Conservation (phyloP, 2,329 filamentous ascomycete species). For the Chaetomiaceae sp. region DNA sequence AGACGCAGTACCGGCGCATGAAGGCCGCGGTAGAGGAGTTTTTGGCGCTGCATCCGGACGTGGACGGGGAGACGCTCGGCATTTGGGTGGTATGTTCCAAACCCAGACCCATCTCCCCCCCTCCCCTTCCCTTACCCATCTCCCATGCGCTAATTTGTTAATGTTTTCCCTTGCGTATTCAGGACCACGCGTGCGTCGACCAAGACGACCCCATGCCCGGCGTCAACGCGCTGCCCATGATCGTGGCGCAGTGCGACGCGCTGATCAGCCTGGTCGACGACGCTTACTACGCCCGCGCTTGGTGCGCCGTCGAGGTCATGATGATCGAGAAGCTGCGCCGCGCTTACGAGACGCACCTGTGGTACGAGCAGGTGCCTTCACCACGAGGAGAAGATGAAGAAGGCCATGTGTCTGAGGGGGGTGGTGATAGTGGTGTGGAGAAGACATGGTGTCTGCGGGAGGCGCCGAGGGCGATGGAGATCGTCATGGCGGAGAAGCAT, state of each 20-base stretch:
- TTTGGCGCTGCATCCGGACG: slow-evolving; percentile 21
- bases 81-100: slow-evolving; percentile 28
- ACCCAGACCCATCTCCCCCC: too few relatives aligned
- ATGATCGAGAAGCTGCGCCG: slow-evolving; percentile 29
- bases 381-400: neutral
- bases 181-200: slow-evolving; percentile 36
- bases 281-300: slow-evolving; percentile 32
- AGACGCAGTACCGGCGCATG: slow-evolving; percentile 31
- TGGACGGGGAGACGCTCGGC: slow-evolving; percentile 22
- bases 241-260: slow-evolving; percentile 35
- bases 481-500: slow-evolving; percentile 7
- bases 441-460: slow-evolving; percentile 3
- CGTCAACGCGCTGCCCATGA: slow-evolving; percentile 31
- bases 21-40: slow-evolving; percentile 26
- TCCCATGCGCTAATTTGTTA: neutral
- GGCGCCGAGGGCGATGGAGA: slow-evolving; percentile 3
- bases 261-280: slow-evolving; percentile 35
- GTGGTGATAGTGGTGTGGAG: neutral
- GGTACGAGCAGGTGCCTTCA: slow-evolving; percentile 24
- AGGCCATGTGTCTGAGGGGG: neutral
- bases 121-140: neutral
- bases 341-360: slow-evolving; percentile 28
- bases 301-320: slow-evolving; percentile 34
- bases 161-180: neutral
- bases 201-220: slow-evolving; percentile 31